A percentile compares a stretch with the other conserved stretches of the same genome.
phyloP scores from a whole-genome alignment of 345 rosid genomes.

The Balakata baccata region DNA sequence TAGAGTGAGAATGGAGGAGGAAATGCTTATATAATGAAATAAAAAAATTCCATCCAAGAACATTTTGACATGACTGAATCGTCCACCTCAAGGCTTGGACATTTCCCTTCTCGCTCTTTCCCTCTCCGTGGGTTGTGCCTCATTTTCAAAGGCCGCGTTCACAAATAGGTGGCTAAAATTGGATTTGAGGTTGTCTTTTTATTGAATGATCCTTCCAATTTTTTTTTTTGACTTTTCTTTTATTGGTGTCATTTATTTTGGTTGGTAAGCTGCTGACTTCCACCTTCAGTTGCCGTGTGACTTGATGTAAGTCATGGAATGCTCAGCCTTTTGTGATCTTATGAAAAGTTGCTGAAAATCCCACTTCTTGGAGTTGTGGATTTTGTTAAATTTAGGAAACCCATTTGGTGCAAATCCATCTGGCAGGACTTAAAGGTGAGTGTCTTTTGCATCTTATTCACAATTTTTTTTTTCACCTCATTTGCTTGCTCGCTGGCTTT shows the following conservation, averaged over 20 bases:
- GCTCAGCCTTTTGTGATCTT: background rate
- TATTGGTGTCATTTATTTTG: slow-evolving; percentile 1
- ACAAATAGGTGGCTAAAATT: background rate
- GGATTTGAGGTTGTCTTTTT: background rate
- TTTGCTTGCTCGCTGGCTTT: background rate
- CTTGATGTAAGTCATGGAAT: background rate
- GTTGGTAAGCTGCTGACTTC: slow-evolving; percentile 24
- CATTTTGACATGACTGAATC: background rate
- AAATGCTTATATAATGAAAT: background rate
- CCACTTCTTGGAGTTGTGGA: background rate
- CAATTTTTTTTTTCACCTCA: background rate
- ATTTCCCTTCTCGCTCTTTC: background rate
- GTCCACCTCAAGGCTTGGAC: background rate
- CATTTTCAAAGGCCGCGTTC: background rate
- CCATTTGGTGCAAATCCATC: slow-evolving; percentile 1
- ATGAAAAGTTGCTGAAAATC: background rate
- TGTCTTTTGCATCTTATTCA: background rate
- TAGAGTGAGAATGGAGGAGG: too few species aligned
- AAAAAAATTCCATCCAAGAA: background rate
- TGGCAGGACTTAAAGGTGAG: slow-evolving; percentile 17
- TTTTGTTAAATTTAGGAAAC: background rate
- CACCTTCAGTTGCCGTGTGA: slow-evolving; percentile 23
- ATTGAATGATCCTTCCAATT: too few species aligned
- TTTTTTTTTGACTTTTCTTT: background rate
- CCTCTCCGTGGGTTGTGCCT: background rate